phyloP scores from a whole-genome alignment of 306 rosid genomes.

The Spatholobus suberectus region DNA sequence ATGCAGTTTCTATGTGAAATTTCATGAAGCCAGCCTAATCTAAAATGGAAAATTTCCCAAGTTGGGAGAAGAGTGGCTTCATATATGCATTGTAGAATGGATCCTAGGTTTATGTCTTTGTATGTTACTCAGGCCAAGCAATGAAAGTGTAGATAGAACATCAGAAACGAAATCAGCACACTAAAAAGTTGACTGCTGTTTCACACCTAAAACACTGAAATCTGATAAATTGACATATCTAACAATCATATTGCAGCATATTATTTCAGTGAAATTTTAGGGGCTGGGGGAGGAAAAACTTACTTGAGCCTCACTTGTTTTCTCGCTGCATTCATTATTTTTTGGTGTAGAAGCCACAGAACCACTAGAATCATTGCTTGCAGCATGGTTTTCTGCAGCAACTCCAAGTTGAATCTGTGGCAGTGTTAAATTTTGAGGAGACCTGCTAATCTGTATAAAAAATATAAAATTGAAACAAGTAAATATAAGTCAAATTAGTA shows the following conservation, averaged over 20 bases:
- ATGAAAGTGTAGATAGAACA: background rate
- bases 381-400: conserved; percentile 53
- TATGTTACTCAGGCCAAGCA: background rate
- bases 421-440: conserved; percentile 45
- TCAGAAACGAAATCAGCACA: conserved; percentile 1
- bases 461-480: background rate
- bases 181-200: background rate
- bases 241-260: background rate
- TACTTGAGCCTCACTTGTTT: conserved; percentile 71
- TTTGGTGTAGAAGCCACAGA: conserved; percentile 54
- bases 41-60: conserved; percentile 37
- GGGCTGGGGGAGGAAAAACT: conserved; percentile 20
- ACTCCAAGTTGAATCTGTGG: conserved; percentile 48
- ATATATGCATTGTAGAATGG: conserved; percentile 15
- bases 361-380: conserved; percentile 59
- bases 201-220: conserved; percentile 31
- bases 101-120: conserved; percentile 20
- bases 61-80: conserved; percentile 37
- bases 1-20: conserved; percentile 55
- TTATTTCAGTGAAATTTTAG: background rate
- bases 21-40: conserved; percentile 53
- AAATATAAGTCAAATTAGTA: background rate
- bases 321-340: conserved; percentile 53
- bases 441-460: conserved; percentile 45
- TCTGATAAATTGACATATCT: background rate